These are phyloP conservation scores for Byssoonygena ceratinophila DNA, from an alignment of 2,329 filamentous ascomycete genomes.

Conservation along the genomic window DNA sequence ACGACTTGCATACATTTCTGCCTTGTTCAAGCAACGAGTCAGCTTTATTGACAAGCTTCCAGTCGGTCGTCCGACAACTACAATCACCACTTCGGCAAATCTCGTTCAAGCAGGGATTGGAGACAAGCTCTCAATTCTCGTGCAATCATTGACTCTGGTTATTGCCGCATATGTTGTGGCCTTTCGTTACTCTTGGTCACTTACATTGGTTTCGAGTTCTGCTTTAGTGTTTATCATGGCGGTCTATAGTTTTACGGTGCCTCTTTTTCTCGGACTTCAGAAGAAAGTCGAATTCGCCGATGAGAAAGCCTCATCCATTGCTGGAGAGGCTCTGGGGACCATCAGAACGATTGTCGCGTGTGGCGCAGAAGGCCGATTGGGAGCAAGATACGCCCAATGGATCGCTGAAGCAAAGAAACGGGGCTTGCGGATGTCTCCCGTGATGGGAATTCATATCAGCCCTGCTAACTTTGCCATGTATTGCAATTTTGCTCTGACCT, in stretches of 20 bases:
- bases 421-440: constrained; percentile 23
- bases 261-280: constrained; percentile 27
- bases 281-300: constrained; percentile 31
- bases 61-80: constrained; percentile 41
- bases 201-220: constrained; percentile 43
- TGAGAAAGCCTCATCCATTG: constrained; percentile 29
- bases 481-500: constrained; percentile 28
- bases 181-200: constrained; percentile 43
- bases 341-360: constrained; percentile 39
- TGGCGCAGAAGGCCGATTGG: constrained; percentile 32
- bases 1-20: constrained; percentile 41
- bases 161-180: constrained; percentile 42
- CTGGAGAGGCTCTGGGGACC: constrained; percentile 34
- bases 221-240: constrained; percentile 36
- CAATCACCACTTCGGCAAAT: constrained; percentile 45
- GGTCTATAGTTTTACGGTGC: constrained; percentile 25
- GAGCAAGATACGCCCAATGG: constrained; percentile 29
- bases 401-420: constrained; percentile 30
- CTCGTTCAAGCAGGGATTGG: constrained; percentile 47
- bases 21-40: constrained; percentile 43
- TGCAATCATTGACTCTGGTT: constrained; percentile 35
- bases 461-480: constrained; percentile 31
- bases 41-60: constrained; percentile 42
- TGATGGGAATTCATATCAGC: constrained; percentile 26
- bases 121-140: constrained; percentile 39